phyloP scores from a whole-genome alignment of 2,329 filamentous ascomycete species.

The Apiospora rasikravindrae region DNA sequence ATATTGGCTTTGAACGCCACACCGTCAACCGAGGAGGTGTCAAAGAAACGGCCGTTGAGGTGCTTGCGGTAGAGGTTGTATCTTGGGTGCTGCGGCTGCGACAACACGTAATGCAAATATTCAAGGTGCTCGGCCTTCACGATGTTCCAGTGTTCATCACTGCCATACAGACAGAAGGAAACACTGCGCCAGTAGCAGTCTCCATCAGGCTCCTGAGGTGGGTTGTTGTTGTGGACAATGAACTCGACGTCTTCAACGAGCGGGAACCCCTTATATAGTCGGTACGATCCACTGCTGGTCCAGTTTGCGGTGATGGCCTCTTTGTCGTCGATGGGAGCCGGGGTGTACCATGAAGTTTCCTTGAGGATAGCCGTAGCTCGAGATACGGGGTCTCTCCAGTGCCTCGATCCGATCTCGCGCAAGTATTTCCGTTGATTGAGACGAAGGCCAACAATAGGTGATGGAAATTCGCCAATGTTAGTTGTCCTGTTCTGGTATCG shows the following conservation, averaged over 20 bases:
- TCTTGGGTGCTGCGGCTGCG: slow-evolving; percentile 32
- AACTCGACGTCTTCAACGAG: slow-evolving; percentile 41
- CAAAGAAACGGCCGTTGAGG: slow-evolving; percentile 33
- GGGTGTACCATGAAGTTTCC: background rate
- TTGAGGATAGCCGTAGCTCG: slow-evolving; percentile 5
- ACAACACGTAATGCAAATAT: slow-evolving; percentile 35
- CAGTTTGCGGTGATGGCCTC: slow-evolving; percentile 14
- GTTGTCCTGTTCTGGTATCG: slow-evolving; percentile 17
- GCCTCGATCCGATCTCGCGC: background rate
- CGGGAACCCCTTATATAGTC: slow-evolving; percentile 37
- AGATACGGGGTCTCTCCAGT: background rate
- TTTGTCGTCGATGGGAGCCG: background rate
- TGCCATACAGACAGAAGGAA: slow-evolving; percentile 36
- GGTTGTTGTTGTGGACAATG: slow-evolving; percentile 32
- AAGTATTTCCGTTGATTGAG: background rate
- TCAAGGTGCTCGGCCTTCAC: slow-evolving; percentile 43
- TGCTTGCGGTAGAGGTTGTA: slow-evolving; percentile 32
- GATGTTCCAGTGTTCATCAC: slow-evolving; percentile 31
- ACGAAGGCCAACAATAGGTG: slow-evolving; percentile 17
- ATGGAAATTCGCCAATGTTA: slow-evolving; percentile 9
- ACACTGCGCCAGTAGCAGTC: slow-evolving; percentile 42
- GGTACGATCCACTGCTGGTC: background rate
- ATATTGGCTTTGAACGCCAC: slow-evolving; percentile 33
- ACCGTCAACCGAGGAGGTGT: slow-evolving; percentile 19
- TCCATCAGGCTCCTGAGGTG: slow-evolving; percentile 21